A percentile compares a stretch with the other conserved stretches of the same genome.
Conservation (phyloP, 177 flowering plant genomes). For the Vitis hybrid region DNA sequence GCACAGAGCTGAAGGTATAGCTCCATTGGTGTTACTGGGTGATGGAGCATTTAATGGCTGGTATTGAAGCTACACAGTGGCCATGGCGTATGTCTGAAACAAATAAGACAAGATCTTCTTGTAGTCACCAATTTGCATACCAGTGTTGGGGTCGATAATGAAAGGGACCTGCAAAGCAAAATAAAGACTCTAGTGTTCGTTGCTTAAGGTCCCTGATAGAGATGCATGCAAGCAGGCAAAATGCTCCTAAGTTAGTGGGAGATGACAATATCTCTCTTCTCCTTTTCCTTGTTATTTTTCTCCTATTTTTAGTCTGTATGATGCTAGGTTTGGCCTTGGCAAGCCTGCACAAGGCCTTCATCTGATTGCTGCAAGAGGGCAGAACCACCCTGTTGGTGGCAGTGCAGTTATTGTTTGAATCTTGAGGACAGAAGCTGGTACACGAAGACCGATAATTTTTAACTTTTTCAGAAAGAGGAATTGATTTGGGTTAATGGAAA, state of each 20-base stretch:
- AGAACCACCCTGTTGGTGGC: too few relatives aligned
- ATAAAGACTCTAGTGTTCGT: neutral
- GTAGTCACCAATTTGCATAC: slow-evolving; percentile 46
- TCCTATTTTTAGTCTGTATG: too few relatives aligned
- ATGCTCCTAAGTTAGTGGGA: neutral
- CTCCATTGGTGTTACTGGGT: too few relatives aligned
- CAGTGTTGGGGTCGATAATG: slow-evolving; percentile 72
- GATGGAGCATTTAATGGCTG: neutral
- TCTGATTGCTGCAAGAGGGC: too few relatives aligned
- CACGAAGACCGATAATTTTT: too few relatives aligned
- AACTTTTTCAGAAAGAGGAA: neutral
- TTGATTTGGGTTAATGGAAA: neutral
- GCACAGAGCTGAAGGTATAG: too few relatives aligned
- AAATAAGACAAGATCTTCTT: slow-evolving; percentile 59
- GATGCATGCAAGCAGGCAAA: neutral
- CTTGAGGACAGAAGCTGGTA: too few relatives aligned
- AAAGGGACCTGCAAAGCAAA: slow-evolving; percentile 60
- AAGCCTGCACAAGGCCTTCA: too few relatives aligned
- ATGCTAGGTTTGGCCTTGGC: too few relatives aligned
- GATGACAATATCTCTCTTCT: too few relatives aligned
- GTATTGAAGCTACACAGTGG: slow-evolving; percentile 6
- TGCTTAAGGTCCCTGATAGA: neutral
- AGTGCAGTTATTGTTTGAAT: too few relatives aligned
- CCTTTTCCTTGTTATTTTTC: too few relatives aligned
- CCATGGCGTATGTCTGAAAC: slow-evolving; percentile 50